Base-by-base conservation (phyloP, 192 early-diverging fungal species). In the Coemansia aciculifera region DNA sequence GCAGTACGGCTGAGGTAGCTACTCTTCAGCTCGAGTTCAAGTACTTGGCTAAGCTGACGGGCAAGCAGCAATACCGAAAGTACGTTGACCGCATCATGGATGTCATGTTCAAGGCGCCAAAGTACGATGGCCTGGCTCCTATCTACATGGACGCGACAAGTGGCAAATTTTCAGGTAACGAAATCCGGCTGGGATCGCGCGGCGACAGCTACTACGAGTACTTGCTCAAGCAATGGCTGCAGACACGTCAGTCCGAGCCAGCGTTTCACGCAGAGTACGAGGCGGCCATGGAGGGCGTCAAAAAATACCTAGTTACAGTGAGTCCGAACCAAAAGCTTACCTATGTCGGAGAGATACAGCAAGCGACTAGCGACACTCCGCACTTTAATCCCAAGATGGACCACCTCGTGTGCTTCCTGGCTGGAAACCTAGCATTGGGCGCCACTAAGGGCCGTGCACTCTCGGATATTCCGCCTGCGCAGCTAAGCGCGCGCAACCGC, bases 161-260 rank as follows among this genome's bases (percentile, higher is more conserved):
- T 2, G 66, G 51, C 12, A 24, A 34, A 38, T 77, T 77, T 27
- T 37, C 72, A 0, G 68, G 68, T 7, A 59, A 54, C 10, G 62
- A 68, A 7, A 73, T 73, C 10, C 70, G 73, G 1, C 46, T 81
- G 34, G 83, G 75, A 11, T 79, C 67, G 21, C 66, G 69, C 19
- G 94, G 94, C 23, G 96, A 98, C 63, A 93, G 91, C 61, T 98
- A 97, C 69, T 98, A 98, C 78, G 94, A 98, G 81, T 98, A 98
- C 68, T 81, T 96, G 48, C 88, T 91, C 19, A 98, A 98, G 72
- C 93, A 95, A 75, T 94, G 89, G 66, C 74, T 96, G n/a, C 90
- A 91, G 62, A 94, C 94, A 0, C 75, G 85, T 36, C 78, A 88
- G 46, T 86, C 84, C 11, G 91, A 95, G 69, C 60, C 76, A 19